A percentile compares a stretch with the other conserved stretches of the same genome.
Conservation (phyloP, 73 alveolate genomes). For the Paramecium sonneborni region DNA sequence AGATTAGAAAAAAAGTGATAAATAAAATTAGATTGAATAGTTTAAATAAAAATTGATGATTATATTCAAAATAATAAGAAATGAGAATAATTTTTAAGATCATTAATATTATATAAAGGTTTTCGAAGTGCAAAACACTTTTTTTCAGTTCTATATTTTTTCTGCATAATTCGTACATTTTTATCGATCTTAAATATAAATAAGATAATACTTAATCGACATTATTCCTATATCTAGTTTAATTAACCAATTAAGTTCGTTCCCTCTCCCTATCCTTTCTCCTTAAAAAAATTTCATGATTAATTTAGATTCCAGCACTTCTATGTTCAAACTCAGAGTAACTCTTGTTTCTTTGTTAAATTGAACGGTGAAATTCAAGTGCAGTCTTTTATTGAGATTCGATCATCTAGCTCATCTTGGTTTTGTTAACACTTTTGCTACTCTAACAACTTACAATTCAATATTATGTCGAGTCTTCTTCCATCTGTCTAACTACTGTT, state of each 20-base stretch:
- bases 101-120: background rate
- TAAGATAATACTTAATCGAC: background rate
- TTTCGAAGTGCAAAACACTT: background rate
- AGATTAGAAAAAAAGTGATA: too few species aligned
- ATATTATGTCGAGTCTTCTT: background rate
- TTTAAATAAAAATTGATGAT: too few species aligned
- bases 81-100: background rate
- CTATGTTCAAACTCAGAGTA: background rate
- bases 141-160: conserved; percentile 14
- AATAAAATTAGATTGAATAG: too few species aligned
- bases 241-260: background rate
- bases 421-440: background rate
- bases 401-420: background rate
- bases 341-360: background rate
- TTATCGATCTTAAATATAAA: background rate
- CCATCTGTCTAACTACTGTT: background rate
- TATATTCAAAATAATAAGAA: background rate
- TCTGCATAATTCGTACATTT: background rate
- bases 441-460: background rate
- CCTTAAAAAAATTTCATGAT: background rate
- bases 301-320: background rate
- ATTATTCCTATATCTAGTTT: conserved; percentile 8
- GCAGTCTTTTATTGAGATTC: background rate
- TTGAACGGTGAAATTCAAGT: background rate
- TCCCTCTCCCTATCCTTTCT: background rate